Percentiles rank a stretch among this genome's conserved stretches.
Conservation (phyloP, 352 stramenopile genomes). For the Globisporangium ultimum region DNA sequence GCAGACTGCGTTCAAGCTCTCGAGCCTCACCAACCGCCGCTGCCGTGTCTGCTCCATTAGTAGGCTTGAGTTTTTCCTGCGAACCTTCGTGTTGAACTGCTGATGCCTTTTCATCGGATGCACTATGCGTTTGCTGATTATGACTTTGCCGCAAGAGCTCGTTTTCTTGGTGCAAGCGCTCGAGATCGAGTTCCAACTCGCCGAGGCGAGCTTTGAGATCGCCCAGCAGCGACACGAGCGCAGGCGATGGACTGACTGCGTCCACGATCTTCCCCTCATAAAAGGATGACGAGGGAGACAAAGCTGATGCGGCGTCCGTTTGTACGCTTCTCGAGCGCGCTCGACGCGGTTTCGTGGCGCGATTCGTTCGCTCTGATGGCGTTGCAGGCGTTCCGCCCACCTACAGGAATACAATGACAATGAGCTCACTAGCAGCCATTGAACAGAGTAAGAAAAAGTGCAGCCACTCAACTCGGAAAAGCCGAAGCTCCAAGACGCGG, state of each 20-base stretch:
- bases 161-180: constrained; percentile 49
- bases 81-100: neutral
- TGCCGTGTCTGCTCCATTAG: constrained; percentile 2
- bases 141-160: constrained; percentile 26
- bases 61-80: neutral
- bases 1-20: constrained; percentile 28
- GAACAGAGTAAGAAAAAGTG: no score
- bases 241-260: neutral
- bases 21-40: constrained; percentile 5
- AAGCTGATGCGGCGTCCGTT: neutral
- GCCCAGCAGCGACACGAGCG: constrained; percentile 20
- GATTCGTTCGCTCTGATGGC: neutral
- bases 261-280: neutral
- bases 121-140: no score
- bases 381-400: no score
- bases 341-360: neutral
- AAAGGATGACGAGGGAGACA: neutral
- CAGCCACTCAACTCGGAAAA: constrained; percentile 30
- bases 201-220: constrained; percentile 37
- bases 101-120: neutral
- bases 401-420: neutral
- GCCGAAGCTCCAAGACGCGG: constrained; percentile 32
- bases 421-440: neutral
- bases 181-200: constrained; percentile 43
- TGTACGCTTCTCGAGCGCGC: neutral